Percentiles rank a stretch among this genome's conserved stretches.
Conservation (phyloP, 163 green algal genomes). For the Chlamydomonas reinhardtii region DNA sequence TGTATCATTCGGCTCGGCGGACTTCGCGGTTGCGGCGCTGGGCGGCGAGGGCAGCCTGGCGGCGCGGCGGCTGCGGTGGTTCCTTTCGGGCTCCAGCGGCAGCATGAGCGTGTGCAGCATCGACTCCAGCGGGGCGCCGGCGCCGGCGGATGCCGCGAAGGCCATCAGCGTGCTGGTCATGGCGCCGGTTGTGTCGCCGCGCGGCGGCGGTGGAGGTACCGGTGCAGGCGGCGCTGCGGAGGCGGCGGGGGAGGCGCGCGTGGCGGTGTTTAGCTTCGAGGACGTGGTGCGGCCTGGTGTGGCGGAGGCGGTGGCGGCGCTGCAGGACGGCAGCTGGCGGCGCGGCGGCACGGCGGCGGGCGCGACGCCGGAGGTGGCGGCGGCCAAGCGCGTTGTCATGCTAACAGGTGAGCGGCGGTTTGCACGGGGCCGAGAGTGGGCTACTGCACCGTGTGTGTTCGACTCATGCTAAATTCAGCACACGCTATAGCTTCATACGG, state of each 20-base stretch:
- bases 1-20: conserved; percentile 65
- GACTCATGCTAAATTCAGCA: too few relatives aligned
- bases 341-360: background rate
- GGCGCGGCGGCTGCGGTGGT: background rate
- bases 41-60: conserved; percentile 1
- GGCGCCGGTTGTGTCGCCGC: background rate
- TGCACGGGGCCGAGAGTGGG: background rate
- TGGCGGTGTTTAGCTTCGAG: conserved; percentile 69
- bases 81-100: background rate
- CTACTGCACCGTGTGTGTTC: background rate
- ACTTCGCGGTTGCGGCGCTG: conserved; percentile 47
- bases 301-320: conserved; percentile 52
- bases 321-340: conserved; percentile 61
- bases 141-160: conserved; percentile 5
- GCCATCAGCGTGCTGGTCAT: conserved; percentile 32
- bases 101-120: background rate
- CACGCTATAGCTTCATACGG: too few relatives aligned
- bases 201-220: background rate
- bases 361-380: background rate
- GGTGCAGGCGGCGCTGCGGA: background rate
- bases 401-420: conserved; percentile 76
- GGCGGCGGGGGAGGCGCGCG: background rate
- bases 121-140: background rate
- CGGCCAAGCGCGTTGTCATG: conserved; percentile 77
- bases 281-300: conserved; percentile 64